A percentile compares a stretch with the other conserved stretches of the same genome.
Conservation (phyloP, 306 rosid genomes). For the Echinosophora koreensis region DNA sequence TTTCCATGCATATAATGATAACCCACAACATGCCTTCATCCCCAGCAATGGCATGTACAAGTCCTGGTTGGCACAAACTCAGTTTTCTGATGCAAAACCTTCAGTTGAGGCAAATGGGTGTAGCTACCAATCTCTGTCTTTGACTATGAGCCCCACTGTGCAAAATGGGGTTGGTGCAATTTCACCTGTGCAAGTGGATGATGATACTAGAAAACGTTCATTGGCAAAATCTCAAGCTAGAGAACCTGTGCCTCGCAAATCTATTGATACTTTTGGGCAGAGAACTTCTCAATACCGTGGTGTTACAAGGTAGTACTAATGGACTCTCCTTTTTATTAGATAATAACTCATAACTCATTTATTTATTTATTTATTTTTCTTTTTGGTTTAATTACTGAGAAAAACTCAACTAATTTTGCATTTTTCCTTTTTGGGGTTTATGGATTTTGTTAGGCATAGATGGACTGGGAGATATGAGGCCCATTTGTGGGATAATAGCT, state of each 20-base stretch:
- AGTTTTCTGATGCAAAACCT: conserved; percentile 56
- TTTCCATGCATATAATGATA: conserved; percentile 55
- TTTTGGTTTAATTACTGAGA: neutral
- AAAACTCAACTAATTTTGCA: neutral
- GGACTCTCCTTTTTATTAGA: neutral
- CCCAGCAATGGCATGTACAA: conserved; percentile 61
- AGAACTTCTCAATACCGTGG: conserved; percentile 98
- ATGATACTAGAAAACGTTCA: conserved; percentile 69
- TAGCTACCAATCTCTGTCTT: conserved; percentile 67
- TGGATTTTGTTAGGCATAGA: conserved; percentile 78
- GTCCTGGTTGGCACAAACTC: conserved; percentile 78
- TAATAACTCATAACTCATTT: too few species aligned
- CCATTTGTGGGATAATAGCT: conserved; percentile 98
- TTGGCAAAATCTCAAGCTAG: conserved; percentile 59
- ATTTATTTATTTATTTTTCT: neutral
- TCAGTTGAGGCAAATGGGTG: conserved; percentile 58
- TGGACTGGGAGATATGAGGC: conserved; percentile 99
- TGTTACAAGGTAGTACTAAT: conserved; percentile 73
- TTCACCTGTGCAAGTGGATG: conserved; percentile 56
- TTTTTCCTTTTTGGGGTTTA: neutral
- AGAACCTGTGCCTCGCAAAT: conserved; percentile 89
- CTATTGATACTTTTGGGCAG: conserved; percentile 95
- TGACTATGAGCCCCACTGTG: conserved; percentile 76
- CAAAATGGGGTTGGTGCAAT: conserved; percentile 57
- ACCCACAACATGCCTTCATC: conserved; percentile 59